phyloP scores from a whole-genome alignment of 139 green algal genomes.

The Penium margaritaceum region DNA sequence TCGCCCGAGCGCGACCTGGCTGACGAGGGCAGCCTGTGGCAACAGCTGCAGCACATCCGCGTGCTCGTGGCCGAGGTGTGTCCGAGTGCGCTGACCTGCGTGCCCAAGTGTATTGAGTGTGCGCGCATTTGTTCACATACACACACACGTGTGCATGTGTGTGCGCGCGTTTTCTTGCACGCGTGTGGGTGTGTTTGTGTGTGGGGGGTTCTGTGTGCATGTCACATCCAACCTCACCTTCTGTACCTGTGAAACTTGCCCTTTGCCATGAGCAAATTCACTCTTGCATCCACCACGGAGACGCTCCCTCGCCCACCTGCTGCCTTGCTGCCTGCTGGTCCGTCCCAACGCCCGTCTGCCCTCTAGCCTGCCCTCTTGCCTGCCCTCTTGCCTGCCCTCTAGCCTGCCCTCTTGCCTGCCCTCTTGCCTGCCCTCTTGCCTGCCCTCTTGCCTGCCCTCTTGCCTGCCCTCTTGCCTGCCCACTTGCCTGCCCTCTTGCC shows the following conservation, averaged over 20 bases:
- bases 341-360: not conserved
- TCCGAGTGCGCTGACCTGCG: not conserved
- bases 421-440: not conserved
- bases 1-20: not conserved
- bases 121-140: not conserved
- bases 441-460: not conserved
- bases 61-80: conserved; percentile 21
- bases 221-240: not conserved
- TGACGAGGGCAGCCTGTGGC: conserved; percentile 3
- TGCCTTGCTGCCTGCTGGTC: too few relatives aligned
- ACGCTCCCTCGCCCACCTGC: too few relatives aligned
- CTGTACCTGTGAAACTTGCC: too few relatives aligned
- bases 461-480: too few relatives aligned
- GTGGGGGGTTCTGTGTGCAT: not conserved
- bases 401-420: not conserved
- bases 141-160: too few relatives aligned
- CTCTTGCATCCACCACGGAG: too few relatives aligned
- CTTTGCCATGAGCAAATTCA: too few relatives aligned
- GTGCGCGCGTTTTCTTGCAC: too few relatives aligned
- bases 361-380: not conserved
- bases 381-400: not conserved
- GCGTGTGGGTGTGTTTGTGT: not conserved
- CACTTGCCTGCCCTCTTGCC: too few relatives aligned
- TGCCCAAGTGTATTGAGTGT: not conserved
- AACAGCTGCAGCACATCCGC: conserved; percentile 10